Evolutionary conservation across 441 rosid species (phyloP), one percentile per base, ranked within the genome.

Genomic region (Syzygium malaccense): DNA sequence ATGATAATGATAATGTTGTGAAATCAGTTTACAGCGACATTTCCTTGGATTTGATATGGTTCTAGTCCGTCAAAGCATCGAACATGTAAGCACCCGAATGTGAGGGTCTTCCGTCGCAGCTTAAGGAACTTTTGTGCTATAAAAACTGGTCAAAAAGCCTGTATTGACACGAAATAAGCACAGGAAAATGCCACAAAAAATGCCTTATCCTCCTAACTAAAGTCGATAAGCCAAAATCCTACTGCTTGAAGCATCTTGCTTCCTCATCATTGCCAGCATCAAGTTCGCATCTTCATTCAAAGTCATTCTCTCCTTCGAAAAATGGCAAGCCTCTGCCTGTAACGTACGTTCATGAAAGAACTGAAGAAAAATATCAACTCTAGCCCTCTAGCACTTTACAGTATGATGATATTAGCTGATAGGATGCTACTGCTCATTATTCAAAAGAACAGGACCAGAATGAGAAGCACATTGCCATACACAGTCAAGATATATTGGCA

Each of bases 401-500:
- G 83, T 37, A 7, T 41, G 17, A 71, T 71, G 51, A 37, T 23
- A 71, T 37, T 12, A 37, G 83, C 83, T 71, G 51, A 71, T 45
- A 37, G 51, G 49, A 71, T 37, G 83, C 28, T 71, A 37, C 51
- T 20, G 51, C 51, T 25, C 49, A 6, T 37, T 25, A 20, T 20
- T 37, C 28, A 71, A 37, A 71, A 71, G 49, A 71, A 71, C 17
- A 37, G 14, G 48, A 68, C 79, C 41, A 33, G 48, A 68, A 68
- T 10, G 79, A 71, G 83, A 71, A 71, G 83, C 51, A 71, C 17
- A 23, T 37, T 37, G 83, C 51, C 83, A 23, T 45, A 71, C 17
- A 20, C 1, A 2, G 48, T 95, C 94, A 96, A 83, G 97, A 93
- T 87, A 96, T 95, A 88, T 93, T 94, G 54, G 98, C 98, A 90